Percentiles rank a stretch among this genome's conserved stretches.
Evolutionary conservation across 352 stramenopile species (phyloP).

Genomic region (Blastocystis sp.): DNA sequence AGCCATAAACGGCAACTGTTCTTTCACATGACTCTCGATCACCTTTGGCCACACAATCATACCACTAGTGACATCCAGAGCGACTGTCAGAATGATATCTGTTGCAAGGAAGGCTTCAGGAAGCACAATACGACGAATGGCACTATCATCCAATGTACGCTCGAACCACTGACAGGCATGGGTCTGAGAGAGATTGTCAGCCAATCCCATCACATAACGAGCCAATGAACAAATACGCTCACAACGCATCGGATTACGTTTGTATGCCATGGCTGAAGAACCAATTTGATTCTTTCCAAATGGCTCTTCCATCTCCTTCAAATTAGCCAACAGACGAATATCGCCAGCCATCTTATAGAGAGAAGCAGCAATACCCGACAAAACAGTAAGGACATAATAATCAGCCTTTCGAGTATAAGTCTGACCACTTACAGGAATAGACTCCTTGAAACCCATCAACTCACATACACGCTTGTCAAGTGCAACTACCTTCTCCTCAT

Average conservation of each 20-base stretch:
- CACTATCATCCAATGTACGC: slow-evolving; percentile 94
- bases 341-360: slow-evolving; percentile 98
- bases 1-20: slow-evolving; percentile 97
- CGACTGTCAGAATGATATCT: slow-evolving; percentile 93
- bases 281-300: slow-evolving; percentile 89
- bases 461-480: slow-evolving; percentile 88
- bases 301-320: slow-evolving; percentile 94
- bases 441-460: slow-evolving; percentile 92
- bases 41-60: slow-evolving; percentile 88
- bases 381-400: slow-evolving; percentile 82
- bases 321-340: slow-evolving; percentile 93
- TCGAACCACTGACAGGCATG: slow-evolving; percentile 96
- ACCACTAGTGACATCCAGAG: slow-evolving; percentile 90
- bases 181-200: slow-evolving; percentile 87
- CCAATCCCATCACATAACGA: slow-evolving; percentile 94
- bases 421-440: slow-evolving; percentile 90
- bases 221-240: slow-evolving; percentile 92
- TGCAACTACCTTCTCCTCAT: slow-evolving; percentile 95
- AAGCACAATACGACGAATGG: slow-evolving; percentile 90
- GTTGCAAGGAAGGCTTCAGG: slow-evolving; percentile 91
- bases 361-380: slow-evolving; percentile 89
- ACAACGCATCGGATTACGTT: slow-evolving; percentile 96
- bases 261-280: slow-evolving; percentile 97
- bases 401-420: slow-evolving; percentile 98
- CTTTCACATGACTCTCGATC: slow-evolving; percentile 89